Percentiles rank a stretch among this genome's conserved stretches.
phyloP scores from a whole-genome alignment of 768 basidiomycete species.

The Crepidotus variabilis region DNA sequence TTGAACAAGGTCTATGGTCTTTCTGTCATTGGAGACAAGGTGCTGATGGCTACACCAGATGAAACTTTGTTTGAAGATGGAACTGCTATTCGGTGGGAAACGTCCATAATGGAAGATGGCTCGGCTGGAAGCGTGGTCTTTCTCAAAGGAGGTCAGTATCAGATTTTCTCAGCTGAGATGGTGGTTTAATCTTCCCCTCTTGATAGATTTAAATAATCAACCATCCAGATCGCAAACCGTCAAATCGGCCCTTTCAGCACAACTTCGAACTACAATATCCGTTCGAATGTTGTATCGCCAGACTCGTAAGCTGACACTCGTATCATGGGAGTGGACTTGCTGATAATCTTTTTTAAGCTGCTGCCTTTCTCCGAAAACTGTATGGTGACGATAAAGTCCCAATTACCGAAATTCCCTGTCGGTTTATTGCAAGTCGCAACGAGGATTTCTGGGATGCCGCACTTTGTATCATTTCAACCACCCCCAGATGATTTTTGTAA shows the following conservation, averaged over 20 bases:
- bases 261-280: no score
- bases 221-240: no score
- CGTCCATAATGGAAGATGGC: slow-evolving; percentile 39
- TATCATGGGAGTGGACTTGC: neutral
- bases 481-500: neutral
- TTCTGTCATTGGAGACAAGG: neutral
- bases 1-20: slow-evolving; percentile 35
- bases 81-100: slow-evolving; percentile 39
- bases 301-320: no score
- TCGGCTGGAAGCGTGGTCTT: slow-evolving; percentile 44
- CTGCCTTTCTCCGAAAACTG: slow-evolving; percentile 12
- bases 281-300: no score
- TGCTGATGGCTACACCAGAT: slow-evolving; percentile 5
- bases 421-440: slow-evolving; percentile 38
- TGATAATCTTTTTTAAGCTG: neutral
- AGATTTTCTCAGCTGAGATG: neutral
- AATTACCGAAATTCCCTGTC: slow-evolving; percentile 50
- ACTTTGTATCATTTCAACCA: slow-evolving; percentile 33
- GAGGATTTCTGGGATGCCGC: slow-evolving; percentile 54
- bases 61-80: slow-evolving; percentile 8
- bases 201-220: neutral
- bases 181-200: neutral
- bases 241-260: no score
- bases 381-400: slow-evolving; percentile 27
- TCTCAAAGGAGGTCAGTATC: slow-evolving; percentile 30